Conservation (phyloP, 352 stramenopile genomes). For the Phytophthora pistaciae region DNA sequence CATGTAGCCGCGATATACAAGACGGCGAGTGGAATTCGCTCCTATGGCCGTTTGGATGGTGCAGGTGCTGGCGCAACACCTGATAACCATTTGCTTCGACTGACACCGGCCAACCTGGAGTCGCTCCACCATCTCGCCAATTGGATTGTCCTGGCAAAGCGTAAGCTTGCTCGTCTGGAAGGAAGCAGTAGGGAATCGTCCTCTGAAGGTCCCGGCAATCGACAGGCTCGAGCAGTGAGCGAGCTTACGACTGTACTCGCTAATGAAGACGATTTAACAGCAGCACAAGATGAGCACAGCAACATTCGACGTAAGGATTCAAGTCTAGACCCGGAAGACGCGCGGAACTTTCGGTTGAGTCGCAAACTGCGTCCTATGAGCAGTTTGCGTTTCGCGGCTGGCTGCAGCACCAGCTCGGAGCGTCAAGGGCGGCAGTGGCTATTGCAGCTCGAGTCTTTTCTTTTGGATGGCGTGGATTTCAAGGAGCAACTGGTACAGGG, state of each 20-base stretch:
- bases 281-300: conserved; percentile 3
- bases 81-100: conserved; percentile 35
- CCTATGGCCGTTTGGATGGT: conserved; percentile 50
- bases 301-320: conserved; percentile 39
- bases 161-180: conserved; percentile 71
- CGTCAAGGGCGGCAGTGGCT: conserved; percentile 75
- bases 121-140: conserved; percentile 79
- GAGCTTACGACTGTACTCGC: conserved; percentile 53
- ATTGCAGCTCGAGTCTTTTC: conserved; percentile 73
- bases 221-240: conserved; percentile 49
- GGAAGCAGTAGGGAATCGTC: conserved; percentile 36
- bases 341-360: conserved; percentile 68
- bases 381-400: conserved; percentile 80
- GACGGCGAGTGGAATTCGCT: conserved; percentile 57
- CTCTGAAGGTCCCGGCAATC: conserved; percentile 28
- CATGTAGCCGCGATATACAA: conserved; percentile 62
- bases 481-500: conserved; percentile 30
- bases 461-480: conserved; percentile 64
- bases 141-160: conserved; percentile 82
- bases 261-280: conserved; percentile 45
- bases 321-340: conserved; percentile 39
- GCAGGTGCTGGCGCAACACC: conserved; percentile 5
- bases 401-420: conserved; percentile 56
- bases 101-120: conserved; percentile 77
- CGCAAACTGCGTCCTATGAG: conserved; percentile 84